Percentiles rank a stretch among this genome's conserved stretches.
Evolutionary conservation across 768 basidiomycete species (phyloP).

Genomic region (Cystofilobasidium capitatum): DNA sequence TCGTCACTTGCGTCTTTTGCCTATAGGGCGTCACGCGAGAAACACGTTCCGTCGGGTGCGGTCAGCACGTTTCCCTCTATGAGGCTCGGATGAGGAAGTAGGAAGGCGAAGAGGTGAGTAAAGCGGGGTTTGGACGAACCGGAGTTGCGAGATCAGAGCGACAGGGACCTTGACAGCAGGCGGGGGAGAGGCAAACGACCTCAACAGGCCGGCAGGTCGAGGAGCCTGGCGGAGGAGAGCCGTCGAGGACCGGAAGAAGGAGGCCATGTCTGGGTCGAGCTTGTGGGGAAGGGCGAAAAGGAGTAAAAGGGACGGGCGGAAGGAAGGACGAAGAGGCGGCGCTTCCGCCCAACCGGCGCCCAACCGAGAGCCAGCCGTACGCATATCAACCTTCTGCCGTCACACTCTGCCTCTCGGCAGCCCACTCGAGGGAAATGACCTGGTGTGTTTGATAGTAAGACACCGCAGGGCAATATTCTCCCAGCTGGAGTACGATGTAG

Average conservation of each 20-base stretch:
- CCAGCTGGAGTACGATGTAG: too few species aligned
- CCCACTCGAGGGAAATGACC: neutral
- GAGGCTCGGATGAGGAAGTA: neutral
- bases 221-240: neutral
- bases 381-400: neutral
- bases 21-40: constrained; percentile 34
- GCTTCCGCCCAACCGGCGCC: too few species aligned
- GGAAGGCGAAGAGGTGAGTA: neutral
- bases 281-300: neutral
- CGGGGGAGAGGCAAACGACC: constrained; percentile 42
- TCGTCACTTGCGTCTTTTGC: constrained; percentile 59
- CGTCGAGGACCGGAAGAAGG: constrained; percentile 11
- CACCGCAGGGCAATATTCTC: too few species aligned
- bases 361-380: too few species aligned
- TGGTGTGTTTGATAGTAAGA: neutral
- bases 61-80: neutral
- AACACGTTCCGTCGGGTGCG: neutral
- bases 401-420: neutral
- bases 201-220: neutral
- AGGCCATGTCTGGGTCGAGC: neutral
- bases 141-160: constrained; percentile 72
- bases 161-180: constrained; percentile 60
- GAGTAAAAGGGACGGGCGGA: neutral
- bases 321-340: too few species aligned
- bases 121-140: constrained; percentile 35